Conservation (phyloP, 176 grass and related monocot species). For the Carex kokanica region DNA sequence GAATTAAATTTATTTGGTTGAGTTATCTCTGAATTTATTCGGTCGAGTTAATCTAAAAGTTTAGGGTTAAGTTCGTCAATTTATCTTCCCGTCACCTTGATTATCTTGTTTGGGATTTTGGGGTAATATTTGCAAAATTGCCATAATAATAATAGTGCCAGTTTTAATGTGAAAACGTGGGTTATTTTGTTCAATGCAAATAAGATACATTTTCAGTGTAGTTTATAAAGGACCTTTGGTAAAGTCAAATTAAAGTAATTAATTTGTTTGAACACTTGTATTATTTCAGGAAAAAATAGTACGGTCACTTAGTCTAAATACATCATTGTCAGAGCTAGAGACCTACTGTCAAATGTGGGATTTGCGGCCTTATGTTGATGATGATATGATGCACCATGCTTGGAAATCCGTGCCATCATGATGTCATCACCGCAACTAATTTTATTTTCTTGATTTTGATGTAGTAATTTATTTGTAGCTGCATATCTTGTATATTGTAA, state of each 20-base stretch:
- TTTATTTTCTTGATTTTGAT: not conserved
- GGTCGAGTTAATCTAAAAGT: not conserved
- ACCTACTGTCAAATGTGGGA: slow-evolving; percentile 72
- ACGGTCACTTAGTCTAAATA: slow-evolving; percentile 36
- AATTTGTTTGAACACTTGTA: not conserved
- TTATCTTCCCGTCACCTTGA: not conserved
- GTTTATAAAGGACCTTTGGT: not conserved
- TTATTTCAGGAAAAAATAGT: slow-evolving; percentile 59
- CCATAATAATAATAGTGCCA: not conserved
- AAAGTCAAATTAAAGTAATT: not conserved
- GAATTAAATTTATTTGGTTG: not conserved
- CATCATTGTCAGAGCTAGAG: slow-evolving; percentile 43
- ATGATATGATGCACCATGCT: slow-evolving; percentile 35
- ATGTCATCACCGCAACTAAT: slow-evolving; percentile 5
- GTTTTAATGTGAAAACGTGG: not conserved
- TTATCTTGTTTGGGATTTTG: not conserved
- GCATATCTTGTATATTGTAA: too few species aligned
- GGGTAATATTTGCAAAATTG: not conserved
- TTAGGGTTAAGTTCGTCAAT: not conserved
- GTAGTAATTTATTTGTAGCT: not conserved
- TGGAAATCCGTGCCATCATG: slow-evolving; percentile 47
- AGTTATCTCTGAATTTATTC: not conserved
- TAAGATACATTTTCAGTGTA: not conserved
- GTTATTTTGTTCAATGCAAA: not conserved
- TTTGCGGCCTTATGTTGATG: slow-evolving; percentile 49